Evolutionary conservation across 345 rosid species (phyloP).

Genomic region (Hevea brasiliensis): DNA sequence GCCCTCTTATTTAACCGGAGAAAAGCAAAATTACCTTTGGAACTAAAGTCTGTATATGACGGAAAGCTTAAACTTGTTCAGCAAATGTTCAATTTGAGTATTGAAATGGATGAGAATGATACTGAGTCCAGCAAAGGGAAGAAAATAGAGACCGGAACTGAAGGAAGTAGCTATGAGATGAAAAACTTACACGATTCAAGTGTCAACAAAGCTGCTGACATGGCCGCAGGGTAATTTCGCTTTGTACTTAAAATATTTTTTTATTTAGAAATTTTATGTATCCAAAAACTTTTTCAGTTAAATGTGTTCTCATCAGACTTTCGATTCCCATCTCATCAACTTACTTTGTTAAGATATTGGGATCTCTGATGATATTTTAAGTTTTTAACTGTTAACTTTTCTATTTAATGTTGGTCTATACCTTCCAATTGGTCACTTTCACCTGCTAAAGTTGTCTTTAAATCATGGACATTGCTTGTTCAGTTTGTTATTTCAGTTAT

Average conservation of each 20-base stretch:
- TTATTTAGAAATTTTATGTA: not conserved
- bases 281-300: not conserved
- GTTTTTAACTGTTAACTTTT: not conserved
- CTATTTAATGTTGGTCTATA: not conserved
- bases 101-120: constrained; percentile 51
- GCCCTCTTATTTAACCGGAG: constrained; percentile 78
- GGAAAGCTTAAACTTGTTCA: constrained; percentile 86
- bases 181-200: constrained; percentile 74
- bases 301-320: not conserved
- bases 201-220: constrained; percentile 91
- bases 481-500: not conserved
- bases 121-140: constrained; percentile 78
- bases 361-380: not conserved
- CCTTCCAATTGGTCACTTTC: not conserved
- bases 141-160: constrained; percentile 63
- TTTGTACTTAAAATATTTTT: not conserved
- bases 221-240: constrained; percentile 86
- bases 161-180: constrained; percentile 69
- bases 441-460: not conserved
- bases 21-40: constrained; percentile 73
- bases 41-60: constrained; percentile 67
- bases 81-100: constrained; percentile 60
- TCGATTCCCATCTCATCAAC: not conserved
- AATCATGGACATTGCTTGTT: not conserved
- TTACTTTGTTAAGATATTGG: constrained; percentile 8